Evolutionary conservation across 129 eudicot species (phyloP).

Genomic region (Saposhnikovia divaricata): DNA sequence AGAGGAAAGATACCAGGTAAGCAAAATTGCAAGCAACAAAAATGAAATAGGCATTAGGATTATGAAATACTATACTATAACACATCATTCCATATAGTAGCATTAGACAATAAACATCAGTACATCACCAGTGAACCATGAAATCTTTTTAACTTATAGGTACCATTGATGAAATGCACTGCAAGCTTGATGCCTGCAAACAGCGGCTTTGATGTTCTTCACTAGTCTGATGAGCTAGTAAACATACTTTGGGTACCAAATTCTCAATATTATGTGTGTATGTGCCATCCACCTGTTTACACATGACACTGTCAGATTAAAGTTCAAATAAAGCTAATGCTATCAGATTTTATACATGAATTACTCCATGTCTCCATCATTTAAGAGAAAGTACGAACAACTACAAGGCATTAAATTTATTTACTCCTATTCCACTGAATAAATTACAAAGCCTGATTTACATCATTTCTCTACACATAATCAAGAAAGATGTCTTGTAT

Average conservation of each 20-base stretch:
- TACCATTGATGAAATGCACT: slow-evolving; percentile 98
- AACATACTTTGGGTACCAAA: slow-evolving; percentile 60
- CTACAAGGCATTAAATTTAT: background rate
- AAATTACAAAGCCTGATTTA: background rate
- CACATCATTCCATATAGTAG: background rate
- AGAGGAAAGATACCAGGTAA: background rate
- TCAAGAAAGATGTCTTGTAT: background rate
- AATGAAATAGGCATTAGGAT: background rate
- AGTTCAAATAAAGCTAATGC: background rate
- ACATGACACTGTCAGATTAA: slow-evolving; percentile 11
- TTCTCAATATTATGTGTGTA: slow-evolving; percentile 70
- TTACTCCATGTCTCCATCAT: background rate
- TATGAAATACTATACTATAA: background rate
- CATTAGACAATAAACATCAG: background rate
- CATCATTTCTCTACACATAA: background rate
- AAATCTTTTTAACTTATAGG: slow-evolving; percentile 1
- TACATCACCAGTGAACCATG: background rate
- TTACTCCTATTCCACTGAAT: background rate
- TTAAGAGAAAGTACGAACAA: background rate
- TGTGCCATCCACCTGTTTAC: slow-evolving; percentile 73
- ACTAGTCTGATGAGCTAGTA: slow-evolving; percentile 48
- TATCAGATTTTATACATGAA: background rate
- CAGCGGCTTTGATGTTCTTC: slow-evolving; percentile 48
- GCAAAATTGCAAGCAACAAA: background rate
- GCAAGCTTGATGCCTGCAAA: slow-evolving; percentile 86